Percentiles rank a stretch among this genome's conserved stretches.
These are phyloP conservation scores for Spathaspora arborariae DNA, from an alignment of 805 yeast genomes.

Conservation along the genomic window DNA sequence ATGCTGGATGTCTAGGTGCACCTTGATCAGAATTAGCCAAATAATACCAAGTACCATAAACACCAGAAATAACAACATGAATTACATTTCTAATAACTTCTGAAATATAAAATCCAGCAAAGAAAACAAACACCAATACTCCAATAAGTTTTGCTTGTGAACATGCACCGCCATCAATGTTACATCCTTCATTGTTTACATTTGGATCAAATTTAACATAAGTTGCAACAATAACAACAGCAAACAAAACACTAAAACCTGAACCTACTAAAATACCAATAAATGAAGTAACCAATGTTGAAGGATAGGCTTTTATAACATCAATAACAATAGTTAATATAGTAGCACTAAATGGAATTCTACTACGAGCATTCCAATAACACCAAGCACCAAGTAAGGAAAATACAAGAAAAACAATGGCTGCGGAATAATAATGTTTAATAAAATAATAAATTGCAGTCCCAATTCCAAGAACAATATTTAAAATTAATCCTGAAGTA, in stretches of 20 bases:
- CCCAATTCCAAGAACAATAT: conserved; percentile 66
- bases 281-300: conserved; percentile 57
- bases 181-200: conserved; percentile 49
- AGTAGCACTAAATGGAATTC: conserved; percentile 74
- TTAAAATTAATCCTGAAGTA: conserved; percentile 61
- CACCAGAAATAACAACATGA: conserved; percentile 78
- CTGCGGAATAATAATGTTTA: conserved; percentile 72
- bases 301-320: conserved; percentile 71
- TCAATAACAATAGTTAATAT: conserved; percentile 70
- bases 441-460: conserved; percentile 73
- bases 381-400: conserved; percentile 61
- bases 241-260: conserved; percentile 62
- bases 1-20: conserved; percentile 74
- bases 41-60: conserved; percentile 91
- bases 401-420: conserved; percentile 67
- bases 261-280: conserved; percentile 59
- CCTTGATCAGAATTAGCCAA: conserved; percentile 71
- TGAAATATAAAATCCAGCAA: conserved; percentile 79
- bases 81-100: conserved; percentile 80
- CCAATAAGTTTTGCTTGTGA: conserved; percentile 61
- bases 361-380: conserved; percentile 65
- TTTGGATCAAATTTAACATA: conserved; percentile 74
- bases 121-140: conserved; percentile 65
- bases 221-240: conserved; percentile 66
- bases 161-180: conserved; percentile 50